A percentile compares a stretch with the other conserved stretches of the same genome.
phyloP scores from a whole-genome alignment of 202 grass and related monocot species.

The Saccharum hybrid region DNA sequence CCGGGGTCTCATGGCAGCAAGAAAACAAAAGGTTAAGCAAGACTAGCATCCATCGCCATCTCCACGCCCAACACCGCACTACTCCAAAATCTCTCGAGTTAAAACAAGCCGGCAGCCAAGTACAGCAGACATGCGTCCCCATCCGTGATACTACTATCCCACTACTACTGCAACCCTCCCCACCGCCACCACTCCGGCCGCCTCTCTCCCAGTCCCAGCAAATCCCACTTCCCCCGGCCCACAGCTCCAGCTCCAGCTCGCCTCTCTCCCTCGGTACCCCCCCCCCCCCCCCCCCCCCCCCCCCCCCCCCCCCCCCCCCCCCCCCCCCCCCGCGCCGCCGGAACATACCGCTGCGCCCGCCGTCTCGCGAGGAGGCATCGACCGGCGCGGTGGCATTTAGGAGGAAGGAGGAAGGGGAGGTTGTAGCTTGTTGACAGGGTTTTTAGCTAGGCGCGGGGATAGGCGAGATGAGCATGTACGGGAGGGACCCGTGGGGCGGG shows the following conservation, averaged over 20 bases:
- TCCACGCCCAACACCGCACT: conserved; percentile 15
- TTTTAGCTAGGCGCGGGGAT: not conserved
- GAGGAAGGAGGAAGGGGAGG: not conserved
- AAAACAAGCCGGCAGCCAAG: conserved; percentile 33
- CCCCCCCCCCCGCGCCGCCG: not conserved
- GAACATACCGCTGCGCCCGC: not conserved
- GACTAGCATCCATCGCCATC: conserved; percentile 24
- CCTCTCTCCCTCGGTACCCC: too few relatives aligned
- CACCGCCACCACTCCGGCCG: conserved; percentile 6
- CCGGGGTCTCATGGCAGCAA: conserved; percentile 25
- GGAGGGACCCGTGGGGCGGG: conserved; percentile 95
- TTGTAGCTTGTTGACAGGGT: not conserved
- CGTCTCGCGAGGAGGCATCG: not conserved
- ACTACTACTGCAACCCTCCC: not conserved
- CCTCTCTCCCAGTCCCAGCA: not conserved
- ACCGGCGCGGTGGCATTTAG: conserved; percentile 12
- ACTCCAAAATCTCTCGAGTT: not conserved
- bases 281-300: too few relatives aligned
- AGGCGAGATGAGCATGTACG: conserved; percentile 90
- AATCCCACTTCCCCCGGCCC: conserved; percentile 40
- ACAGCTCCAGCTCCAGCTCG: too few relatives aligned
- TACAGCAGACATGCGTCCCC: conserved; percentile 32
- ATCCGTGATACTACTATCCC: conserved; percentile 16
- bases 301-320: too few relatives aligned
- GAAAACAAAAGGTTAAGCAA: conserved; percentile 18